phyloP scores from a whole-genome alignment of 345 rosid species.

The Ceriops decandra region DNA sequence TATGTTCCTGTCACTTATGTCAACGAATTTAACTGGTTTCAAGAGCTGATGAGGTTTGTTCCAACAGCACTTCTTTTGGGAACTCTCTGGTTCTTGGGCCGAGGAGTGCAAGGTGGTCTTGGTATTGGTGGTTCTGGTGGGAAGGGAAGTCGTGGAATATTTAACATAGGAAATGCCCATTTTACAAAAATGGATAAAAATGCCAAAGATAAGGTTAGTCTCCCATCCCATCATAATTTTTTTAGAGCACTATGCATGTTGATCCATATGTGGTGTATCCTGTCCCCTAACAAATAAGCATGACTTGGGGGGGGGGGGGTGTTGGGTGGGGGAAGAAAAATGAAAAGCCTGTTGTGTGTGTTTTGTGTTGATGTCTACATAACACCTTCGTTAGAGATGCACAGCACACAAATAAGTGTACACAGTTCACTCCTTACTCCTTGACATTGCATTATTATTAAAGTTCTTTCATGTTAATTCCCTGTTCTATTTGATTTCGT shows the following conservation, averaged over 20 bases:
- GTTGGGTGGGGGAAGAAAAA: no score
- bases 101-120: constrained; percentile 77
- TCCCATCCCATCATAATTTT: not conserved
- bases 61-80: constrained; percentile 75
- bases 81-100: constrained; percentile 58
- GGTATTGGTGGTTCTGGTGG: constrained; percentile 89
- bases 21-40: constrained; percentile 73
- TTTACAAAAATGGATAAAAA: constrained; percentile 83
- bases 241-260: not conserved
- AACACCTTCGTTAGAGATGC: not conserved
- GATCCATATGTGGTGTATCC: not conserved
- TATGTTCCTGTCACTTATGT: constrained; percentile 70
- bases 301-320: no score
- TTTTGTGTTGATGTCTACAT: constrained; percentile 3
- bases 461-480: not conserved
- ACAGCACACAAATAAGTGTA: not conserved
- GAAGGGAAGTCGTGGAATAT: constrained; percentile 78
- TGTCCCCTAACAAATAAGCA: not conserved
- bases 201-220: constrained; percentile 77
- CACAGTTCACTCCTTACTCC: not conserved
- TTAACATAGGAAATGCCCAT: constrained; percentile 90
- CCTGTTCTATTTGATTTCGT: constrained; percentile 12
- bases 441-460: not conserved
- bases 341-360: not conserved
- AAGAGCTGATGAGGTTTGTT: constrained; percentile 76